These are phyloP conservation scores for Filosporella fistucella DNA, from an alignment of 495 filamentous ascomycete species.

Conservation along the genomic window DNA sequence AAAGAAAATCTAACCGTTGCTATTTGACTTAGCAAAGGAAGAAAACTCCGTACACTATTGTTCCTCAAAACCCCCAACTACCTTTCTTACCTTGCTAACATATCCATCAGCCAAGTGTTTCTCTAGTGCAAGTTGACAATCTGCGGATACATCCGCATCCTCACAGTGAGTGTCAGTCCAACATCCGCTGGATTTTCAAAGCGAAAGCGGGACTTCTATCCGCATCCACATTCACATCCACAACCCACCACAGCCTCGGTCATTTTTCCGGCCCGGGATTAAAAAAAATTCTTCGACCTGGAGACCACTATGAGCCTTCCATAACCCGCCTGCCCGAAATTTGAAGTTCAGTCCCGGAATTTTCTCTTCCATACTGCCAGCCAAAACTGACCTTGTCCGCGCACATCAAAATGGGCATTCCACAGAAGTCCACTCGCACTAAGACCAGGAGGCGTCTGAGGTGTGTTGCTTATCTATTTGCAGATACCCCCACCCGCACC, in stretches of 20 bases:
- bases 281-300: conserved; percentile 10
- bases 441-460: conserved; percentile 51
- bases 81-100: too few relatives aligned
- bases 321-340: conserved; percentile 7
- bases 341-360: conserved; percentile 1
- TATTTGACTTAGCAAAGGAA: too few relatives aligned
- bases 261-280: conserved; percentile 3
- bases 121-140: too few relatives aligned
- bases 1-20: too few relatives aligned
- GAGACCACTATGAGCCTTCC: conserved; percentile 9
- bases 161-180: too few relatives aligned
- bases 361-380: background rate
- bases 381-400: background rate
- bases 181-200: too few relatives aligned
- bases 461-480: conserved; percentile 2
- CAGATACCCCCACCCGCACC: background rate
- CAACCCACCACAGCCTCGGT: conserved; percentile 7
- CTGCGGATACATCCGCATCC: too few relatives aligned
- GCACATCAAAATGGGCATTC: conserved; percentile 37
- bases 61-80: too few relatives aligned
- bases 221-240: too few relatives aligned
- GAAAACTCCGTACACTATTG: too few relatives aligned
- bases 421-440: conserved; percentile 47
- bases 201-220: too few relatives aligned
- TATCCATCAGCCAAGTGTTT: too few relatives aligned